phyloP scores from a whole-genome alignment of 2,329 filamentous ascomycete genomes.

The Colletotrichum sp. region DNA sequence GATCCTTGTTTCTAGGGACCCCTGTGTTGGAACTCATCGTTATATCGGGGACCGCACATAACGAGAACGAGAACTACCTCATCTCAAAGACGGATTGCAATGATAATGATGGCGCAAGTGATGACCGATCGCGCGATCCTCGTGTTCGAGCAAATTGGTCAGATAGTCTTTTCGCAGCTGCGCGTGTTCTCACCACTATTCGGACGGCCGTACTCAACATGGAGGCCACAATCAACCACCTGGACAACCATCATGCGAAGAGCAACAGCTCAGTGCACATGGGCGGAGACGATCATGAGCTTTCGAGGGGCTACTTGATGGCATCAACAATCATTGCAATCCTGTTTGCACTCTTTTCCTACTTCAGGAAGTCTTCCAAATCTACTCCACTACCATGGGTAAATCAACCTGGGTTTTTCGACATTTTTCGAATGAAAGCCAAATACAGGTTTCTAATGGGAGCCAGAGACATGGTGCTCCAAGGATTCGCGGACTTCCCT shows the following conservation, averaged over 20 bases:
- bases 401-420: not conserved
- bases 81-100: not conserved
- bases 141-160: not conserved
- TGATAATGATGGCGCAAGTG: not conserved
- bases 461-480: not conserved
- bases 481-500: not conserved
- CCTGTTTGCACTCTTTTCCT: not conserved
- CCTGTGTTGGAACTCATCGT: not conserved
- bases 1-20: not conserved
- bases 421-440: not conserved
- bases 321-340: not conserved
- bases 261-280: not conserved
- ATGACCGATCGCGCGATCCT: not conserved
- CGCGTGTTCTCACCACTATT: not conserved
- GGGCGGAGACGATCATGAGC: not conserved
- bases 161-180: not conserved
- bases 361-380: not conserved
- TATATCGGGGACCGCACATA: not conserved
- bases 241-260: not conserved
- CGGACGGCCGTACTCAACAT: not conserved
- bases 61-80: not conserved
- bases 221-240: not conserved
- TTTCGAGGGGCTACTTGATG: not conserved
- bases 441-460: conserved; percentile 3
- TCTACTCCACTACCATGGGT: not conserved